Percentiles rank a stretch among this genome's conserved stretches.
These are phyloP conservation scores for Stenocarpella maydis DNA, from an alignment of 2,329 filamentous ascomycete species.

Conservation along the genomic window DNA sequence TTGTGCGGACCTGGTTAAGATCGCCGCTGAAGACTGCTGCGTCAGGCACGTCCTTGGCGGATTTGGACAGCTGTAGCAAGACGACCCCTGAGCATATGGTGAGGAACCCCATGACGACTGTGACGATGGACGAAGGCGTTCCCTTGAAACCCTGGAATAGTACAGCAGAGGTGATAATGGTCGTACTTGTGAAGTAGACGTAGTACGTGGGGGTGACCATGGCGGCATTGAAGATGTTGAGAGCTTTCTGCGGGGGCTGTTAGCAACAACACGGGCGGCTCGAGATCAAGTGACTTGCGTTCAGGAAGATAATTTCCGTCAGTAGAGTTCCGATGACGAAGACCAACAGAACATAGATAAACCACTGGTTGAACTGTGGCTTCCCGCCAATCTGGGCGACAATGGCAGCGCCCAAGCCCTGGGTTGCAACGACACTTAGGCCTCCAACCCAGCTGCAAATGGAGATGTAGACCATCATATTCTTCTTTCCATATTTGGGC, in stretches of 20 bases:
- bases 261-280: neutral
- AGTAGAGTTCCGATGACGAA: slow-evolving; percentile 90
- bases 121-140: slow-evolving; percentile 79
- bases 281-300: slow-evolving; percentile 68
- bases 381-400: slow-evolving; percentile 84
- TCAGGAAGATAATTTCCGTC: slow-evolving; percentile 94
- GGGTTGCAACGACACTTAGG: slow-evolving; percentile 92
- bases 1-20: slow-evolving; percentile 92
- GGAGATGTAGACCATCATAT: slow-evolving; percentile 96
- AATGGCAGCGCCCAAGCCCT: slow-evolving; percentile 90
- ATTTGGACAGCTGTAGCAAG: slow-evolving; percentile 94
- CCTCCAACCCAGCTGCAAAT: slow-evolving; percentile 96
- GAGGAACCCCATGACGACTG: slow-evolving; percentile 91
- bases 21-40: slow-evolving; percentile 91
- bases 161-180: slow-evolving; percentile 91
- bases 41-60: slow-evolving; percentile 96
- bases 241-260: slow-evolving; percentile 77
- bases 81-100: slow-evolving; percentile 94
- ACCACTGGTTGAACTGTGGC: slow-evolving; percentile 97
- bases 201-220: slow-evolving; percentile 98
- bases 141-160: slow-evolving; percentile 96
- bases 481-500: slow-evolving; percentile 92
- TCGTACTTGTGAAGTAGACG: slow-evolving; percentile 96
- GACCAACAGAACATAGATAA: slow-evolving; percentile 88
- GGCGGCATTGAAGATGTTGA: slow-evolving; percentile 96